These are phyloP conservation scores for Abelmoschus esculentus DNA, from an alignment of 345 rosid species.

Conservation along the genomic window DNA sequence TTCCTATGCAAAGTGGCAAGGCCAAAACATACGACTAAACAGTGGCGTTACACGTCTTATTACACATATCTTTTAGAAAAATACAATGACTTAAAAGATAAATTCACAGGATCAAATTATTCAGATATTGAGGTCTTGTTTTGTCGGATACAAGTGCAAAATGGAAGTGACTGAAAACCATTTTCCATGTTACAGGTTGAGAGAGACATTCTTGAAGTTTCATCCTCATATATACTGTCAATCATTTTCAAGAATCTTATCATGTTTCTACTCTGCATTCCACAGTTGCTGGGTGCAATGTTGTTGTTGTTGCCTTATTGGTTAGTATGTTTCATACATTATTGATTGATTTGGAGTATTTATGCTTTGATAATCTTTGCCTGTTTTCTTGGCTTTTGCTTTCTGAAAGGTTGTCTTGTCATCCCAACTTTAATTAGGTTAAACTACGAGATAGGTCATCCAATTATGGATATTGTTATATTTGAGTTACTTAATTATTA, in stretches of 20 bases:
- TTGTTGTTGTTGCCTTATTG: background rate
- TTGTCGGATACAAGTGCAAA: no score
- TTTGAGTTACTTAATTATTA: no score
- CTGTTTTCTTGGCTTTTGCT: background rate
- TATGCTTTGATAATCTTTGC: background rate
- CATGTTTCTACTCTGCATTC: background rate
- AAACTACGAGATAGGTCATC: no score
- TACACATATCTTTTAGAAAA: no score
- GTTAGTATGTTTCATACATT: background rate
- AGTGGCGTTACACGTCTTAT: no score
- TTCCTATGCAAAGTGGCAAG: background rate
- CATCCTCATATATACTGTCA: background rate
- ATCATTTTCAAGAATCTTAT: constrained; percentile 4
- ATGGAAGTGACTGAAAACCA: background rate
- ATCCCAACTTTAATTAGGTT: background rate
- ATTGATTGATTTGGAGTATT: background rate
- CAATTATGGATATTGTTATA: no score
- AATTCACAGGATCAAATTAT: no score
- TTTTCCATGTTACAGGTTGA: no score
- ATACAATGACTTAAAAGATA: no score
- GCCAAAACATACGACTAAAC: no score
- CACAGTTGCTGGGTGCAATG: background rate
- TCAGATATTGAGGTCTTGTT: no score
- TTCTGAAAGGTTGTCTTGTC: background rate
- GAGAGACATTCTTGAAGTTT: background rate